Conservation (phyloP, 83 land plant species). For the Diphasiastrum complanatum region DNA sequence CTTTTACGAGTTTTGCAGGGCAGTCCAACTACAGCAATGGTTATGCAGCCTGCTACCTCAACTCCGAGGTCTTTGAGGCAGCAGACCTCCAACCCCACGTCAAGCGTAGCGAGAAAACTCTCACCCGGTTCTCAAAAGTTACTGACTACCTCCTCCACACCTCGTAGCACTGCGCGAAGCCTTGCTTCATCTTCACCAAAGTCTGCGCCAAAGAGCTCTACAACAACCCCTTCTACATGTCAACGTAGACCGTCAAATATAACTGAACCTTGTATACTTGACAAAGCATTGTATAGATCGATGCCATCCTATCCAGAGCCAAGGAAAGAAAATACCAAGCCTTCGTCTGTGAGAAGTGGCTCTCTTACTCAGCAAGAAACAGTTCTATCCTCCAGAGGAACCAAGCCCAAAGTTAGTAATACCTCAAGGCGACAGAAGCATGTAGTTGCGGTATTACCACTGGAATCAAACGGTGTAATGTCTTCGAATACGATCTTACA, state of each 20-base stretch:
- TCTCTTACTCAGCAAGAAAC: too few relatives aligned
- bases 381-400: too few relatives aligned
- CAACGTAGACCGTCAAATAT: not conserved
- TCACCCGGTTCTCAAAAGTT: slow-evolving; percentile 11
- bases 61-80: not conserved
- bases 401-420: not conserved
- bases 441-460: not conserved
- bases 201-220: not conserved
- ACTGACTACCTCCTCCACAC: not conserved
- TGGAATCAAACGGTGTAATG: slow-evolving; percentile 7
- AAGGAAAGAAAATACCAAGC: slow-evolving; percentile 5
- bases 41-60: not conserved
- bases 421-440: not conserved
- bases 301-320: not conserved
- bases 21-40: not conserved
- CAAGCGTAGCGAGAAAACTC: not conserved
- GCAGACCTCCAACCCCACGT: not conserved
- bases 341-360: not conserved
- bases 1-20: not conserved
- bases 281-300: not conserved
- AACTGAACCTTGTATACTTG: not conserved
- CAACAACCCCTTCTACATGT: not conserved
- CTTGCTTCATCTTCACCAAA: not conserved
- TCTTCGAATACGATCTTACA: slow-evolving; percentile 29
- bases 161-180: not conserved